Conservation (phyloP, 2,329 filamentous ascomycete species). For the Aspergillus terreus region DNA sequence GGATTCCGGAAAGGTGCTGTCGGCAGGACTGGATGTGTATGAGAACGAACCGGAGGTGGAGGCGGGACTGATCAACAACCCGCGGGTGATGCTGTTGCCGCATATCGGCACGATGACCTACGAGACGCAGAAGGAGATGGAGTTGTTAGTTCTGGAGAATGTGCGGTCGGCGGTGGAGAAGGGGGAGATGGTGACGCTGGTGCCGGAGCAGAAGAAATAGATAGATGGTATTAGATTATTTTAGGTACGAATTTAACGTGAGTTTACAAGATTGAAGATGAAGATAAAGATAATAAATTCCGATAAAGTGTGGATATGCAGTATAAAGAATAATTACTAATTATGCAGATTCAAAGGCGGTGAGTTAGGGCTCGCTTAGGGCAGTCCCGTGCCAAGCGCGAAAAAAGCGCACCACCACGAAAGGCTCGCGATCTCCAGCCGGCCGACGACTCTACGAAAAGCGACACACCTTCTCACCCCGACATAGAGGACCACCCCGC, state of each 20-base stretch:
- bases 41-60: constrained; percentile 47
- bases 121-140: constrained; percentile 61
- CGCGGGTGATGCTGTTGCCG: constrained; percentile 52
- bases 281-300: too few relatives aligned
- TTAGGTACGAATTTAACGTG: too few relatives aligned
- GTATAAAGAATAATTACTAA: neutral
- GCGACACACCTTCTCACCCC: constrained; percentile 35
- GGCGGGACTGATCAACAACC: constrained; percentile 44
- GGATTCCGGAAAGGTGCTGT: constrained; percentile 42
- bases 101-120: constrained; percentile 59
- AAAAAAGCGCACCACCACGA: constrained; percentile 39
- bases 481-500: constrained; percentile 39
- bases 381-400: constrained; percentile 34
- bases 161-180: constrained; percentile 55
- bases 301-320: neutral
- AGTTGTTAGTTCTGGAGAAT: constrained; percentile 57
- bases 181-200: constrained; percentile 56
- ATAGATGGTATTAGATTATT: neutral
- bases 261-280: too few relatives aligned
- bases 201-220: constrained; percentile 54
- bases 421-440: constrained; percentile 26
- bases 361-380: constrained; percentile 44
- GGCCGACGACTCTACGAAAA: constrained; percentile 32
- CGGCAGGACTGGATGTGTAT: constrained; percentile 46
- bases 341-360: constrained; percentile 5